phyloP scores from a whole-genome alignment of 495 filamentous ascomycete species.

The Neurospora pannonica region DNA sequence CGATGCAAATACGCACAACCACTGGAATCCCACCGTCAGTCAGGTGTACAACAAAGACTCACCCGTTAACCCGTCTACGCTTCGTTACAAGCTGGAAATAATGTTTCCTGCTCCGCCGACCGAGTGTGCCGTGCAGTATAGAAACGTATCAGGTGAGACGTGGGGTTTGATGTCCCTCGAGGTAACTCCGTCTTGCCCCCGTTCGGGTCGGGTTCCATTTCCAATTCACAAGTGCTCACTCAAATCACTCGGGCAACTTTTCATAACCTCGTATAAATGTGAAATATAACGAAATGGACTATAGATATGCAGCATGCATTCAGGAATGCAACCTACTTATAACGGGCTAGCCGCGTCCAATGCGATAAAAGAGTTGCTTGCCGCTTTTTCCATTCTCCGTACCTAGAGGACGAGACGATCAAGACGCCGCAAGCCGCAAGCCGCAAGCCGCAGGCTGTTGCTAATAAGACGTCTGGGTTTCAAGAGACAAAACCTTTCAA shows the following conservation, averaged over 20 bases:
- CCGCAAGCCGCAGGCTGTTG: not conserved
- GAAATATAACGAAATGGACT: not conserved
- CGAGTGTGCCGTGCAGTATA: not conserved
- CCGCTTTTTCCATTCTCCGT: not conserved
- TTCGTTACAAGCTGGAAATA: not conserved
- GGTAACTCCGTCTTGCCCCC: not conserved
- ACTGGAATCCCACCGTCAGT: not conserved
- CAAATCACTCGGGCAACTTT: not conserved
- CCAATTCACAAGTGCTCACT: not conserved
- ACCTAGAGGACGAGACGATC: not conserved
- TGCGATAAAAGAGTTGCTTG: not conserved
- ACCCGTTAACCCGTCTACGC: not conserved
- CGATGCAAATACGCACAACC: not conserved
- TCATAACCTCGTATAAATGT: not conserved
- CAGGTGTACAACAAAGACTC: not conserved
- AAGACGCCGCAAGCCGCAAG: not conserved
- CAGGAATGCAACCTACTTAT: not conserved
- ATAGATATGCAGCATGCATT: not conserved
- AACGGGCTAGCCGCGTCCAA: not conserved
- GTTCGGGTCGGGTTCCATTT: not conserved
- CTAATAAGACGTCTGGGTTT: not conserved
- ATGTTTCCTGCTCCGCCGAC: too few relatives aligned
- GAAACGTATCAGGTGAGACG: not conserved
- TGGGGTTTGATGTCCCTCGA: not conserved
- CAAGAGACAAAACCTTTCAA: not conserved